Evolutionary conservation across 805 yeast genomes (phyloP).

Genomic region (Yarrowia bubula): DNA sequence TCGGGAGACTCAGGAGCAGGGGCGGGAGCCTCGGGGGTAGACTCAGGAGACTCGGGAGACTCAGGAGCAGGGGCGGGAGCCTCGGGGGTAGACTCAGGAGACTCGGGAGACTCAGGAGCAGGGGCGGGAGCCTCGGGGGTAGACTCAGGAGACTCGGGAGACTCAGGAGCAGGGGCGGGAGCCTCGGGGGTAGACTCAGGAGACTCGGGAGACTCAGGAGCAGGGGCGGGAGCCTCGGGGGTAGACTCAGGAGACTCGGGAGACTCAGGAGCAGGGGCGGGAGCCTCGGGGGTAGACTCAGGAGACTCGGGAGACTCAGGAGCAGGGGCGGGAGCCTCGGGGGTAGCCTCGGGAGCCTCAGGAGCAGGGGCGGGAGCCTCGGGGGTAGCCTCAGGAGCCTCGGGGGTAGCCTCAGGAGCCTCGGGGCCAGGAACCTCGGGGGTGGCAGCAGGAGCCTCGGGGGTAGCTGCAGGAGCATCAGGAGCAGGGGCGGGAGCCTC

Average conservation of each 20-base stretch:
- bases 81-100: not conserved
- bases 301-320: not conserved
- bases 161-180: not conserved
- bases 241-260: not conserved
- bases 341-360: not conserved
- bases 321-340: not conserved
- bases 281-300: too few relatives aligned
- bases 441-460: not conserved
- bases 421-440: not conserved
- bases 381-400: not conserved
- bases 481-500: not conserved
- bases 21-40: too few relatives aligned
- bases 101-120: not conserved
- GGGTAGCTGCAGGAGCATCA: not conserved
- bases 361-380: not conserved
- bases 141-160: not conserved
- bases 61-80: not conserved
- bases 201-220: not conserved
- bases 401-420: not conserved
- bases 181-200: not conserved
- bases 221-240: not conserved
- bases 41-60: not conserved
- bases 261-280: not conserved
- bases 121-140: not conserved
- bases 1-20: not conserved